Evolutionary conservation across 768 basidiomycete genomes (phyloP).

Genomic region (Leccinum barrowsii): DNA sequence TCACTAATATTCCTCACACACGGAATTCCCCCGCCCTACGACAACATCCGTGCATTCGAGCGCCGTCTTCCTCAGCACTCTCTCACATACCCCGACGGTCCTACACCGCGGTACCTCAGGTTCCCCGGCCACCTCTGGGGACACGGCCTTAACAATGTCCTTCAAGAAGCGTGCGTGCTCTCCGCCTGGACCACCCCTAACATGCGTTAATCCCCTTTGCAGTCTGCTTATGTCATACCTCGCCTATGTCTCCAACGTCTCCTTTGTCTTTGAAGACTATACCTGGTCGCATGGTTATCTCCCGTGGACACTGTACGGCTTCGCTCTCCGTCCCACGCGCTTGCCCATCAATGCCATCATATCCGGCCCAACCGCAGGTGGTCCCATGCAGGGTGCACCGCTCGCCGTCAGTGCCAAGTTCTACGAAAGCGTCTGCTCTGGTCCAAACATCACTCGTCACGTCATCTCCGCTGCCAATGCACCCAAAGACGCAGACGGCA

Average conservation of each 20-base stretch:
- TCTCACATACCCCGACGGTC: neutral
- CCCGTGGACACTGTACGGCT: constrained; percentile 53
- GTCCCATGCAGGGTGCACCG: constrained; percentile 30
- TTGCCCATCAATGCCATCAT: constrained; percentile 61
- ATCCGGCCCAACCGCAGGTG: constrained; percentile 53
- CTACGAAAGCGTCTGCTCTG: constrained; percentile 46
- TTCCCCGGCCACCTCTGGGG: constrained; percentile 59
- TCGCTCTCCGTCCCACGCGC: constrained; percentile 46
- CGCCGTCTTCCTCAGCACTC: constrained; percentile 39
- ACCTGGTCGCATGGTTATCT: constrained; percentile 54
- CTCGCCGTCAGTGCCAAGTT: constrained; percentile 47
- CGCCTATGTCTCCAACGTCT: constrained; percentile 46
- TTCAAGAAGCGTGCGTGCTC: constrained; percentile 55
- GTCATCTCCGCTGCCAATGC: constrained; percentile 34
- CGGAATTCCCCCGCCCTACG: constrained; percentile 40
- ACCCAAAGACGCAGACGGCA: constrained; percentile 39
- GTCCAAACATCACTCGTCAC: constrained; percentile 27
- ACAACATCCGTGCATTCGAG: constrained; percentile 36
- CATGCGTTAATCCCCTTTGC: neutral
- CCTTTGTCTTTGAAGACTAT: constrained; percentile 63
- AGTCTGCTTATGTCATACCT: constrained; percentile 52
- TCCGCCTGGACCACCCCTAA: no score
- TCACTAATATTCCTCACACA: constrained; percentile 31
- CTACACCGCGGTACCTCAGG: constrained; percentile 36
- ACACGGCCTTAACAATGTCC: constrained; percentile 57